Evolutionary conservation across 192 early-diverging fungal genomes (phyloP), one percentile per base, ranked within the genome.

Genomic region (Nowakowskiella sp.): DNA sequence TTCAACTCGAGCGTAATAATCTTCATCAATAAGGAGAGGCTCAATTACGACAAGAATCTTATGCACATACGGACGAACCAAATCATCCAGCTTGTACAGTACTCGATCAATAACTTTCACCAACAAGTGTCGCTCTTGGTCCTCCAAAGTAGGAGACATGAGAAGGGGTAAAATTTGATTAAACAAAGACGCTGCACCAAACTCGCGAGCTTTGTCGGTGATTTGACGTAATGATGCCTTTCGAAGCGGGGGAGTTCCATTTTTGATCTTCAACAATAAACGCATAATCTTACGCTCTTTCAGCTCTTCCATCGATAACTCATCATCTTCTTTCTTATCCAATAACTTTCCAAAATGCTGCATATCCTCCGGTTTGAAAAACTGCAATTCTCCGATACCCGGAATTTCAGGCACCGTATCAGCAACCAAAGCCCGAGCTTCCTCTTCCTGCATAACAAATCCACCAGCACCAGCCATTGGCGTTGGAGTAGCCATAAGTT

Each of bases 11-110:
- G 94, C 92, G 63, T 94, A 97, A 57, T 95, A 94, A 69, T 99
- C 94, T 61, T 88, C 87, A 54, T 97, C 94, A 58, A 97, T 97
- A 46, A 99, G 67, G 57, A 97, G 72, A 0, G 96, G 96, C 71
- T 97, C 92, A 53, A 97, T 94, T 0, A 97, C 94, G 6, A 96
- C 92, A n/a, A 99, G 82, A 49, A 99, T 96, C 65, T 93, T 92
- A 80, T 97, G 96, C 21, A 93, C 93, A 60, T 81, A 97, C 3
- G 94, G 94, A 13, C 93, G 86, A 4, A 93, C 96, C 30, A 93
- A 78, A 46, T 92, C 93, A 61, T 95, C 96, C 45, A 99, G 67
- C 58, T 96, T 92, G 74, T 92, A 90, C 55, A 99, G 66, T 49
- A 91, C 85, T 51, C 96, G 85, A 66, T 97, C 96, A 58, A 97